Conservation (phyloP, 495 filamentous ascomycete genomes). For the Aspergillus funiculosus region DNA sequence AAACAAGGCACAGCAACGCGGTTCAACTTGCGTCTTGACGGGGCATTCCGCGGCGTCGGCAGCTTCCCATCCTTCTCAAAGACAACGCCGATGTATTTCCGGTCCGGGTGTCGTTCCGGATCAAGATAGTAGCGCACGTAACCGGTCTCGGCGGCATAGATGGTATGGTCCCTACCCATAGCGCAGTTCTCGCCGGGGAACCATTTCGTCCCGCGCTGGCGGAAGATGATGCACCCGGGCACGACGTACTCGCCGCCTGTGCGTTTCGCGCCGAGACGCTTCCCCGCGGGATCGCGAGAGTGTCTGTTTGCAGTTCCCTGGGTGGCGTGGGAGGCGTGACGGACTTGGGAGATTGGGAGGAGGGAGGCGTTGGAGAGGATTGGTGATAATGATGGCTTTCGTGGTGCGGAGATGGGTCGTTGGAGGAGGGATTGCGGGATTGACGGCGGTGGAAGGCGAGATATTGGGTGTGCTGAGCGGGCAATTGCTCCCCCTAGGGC, state of each 20-base stretch:
- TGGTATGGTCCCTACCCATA: slow-evolving; percentile 96
- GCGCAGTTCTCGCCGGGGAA: slow-evolving; percentile 87
- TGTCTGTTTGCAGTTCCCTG: slow-evolving; percentile 81
- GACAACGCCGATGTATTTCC: slow-evolving; percentile 87
- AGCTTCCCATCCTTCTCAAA: slow-evolving; percentile 66
- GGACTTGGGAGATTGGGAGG: slow-evolving; percentile 39
- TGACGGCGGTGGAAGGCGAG: slow-evolving; percentile 19
- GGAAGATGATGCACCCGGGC: slow-evolving; percentile 95
- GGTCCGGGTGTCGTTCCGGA: slow-evolving; percentile 66
- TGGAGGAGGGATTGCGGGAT: slow-evolving; percentile 20
- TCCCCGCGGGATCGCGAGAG: slow-evolving; percentile 80
- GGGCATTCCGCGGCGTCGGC: slow-evolving; percentile 65
- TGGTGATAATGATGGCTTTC: slow-evolving; percentile 28
- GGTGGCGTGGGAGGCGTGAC: slow-evolving; percentile 78
- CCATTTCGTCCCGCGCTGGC: slow-evolving; percentile 91
- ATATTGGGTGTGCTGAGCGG: slow-evolving; percentile 24
- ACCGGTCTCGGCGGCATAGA: slow-evolving; percentile 75
- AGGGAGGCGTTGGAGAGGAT: slow-evolving; percentile 21
- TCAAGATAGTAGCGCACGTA: slow-evolving; percentile 97
- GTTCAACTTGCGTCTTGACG: slow-evolving; percentile 60
- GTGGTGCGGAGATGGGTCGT: slow-evolving; percentile 34
- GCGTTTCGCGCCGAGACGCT: slow-evolving; percentile 93
- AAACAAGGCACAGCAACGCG: slow-evolving; percentile 51
- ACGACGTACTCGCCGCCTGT: slow-evolving; percentile 85
- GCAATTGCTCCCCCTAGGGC: slow-evolving; percentile 35